Evolutionary conservation across 768 basidiomycete genomes (phyloP).

Genomic region (Tephrocybe rancida): DNA sequence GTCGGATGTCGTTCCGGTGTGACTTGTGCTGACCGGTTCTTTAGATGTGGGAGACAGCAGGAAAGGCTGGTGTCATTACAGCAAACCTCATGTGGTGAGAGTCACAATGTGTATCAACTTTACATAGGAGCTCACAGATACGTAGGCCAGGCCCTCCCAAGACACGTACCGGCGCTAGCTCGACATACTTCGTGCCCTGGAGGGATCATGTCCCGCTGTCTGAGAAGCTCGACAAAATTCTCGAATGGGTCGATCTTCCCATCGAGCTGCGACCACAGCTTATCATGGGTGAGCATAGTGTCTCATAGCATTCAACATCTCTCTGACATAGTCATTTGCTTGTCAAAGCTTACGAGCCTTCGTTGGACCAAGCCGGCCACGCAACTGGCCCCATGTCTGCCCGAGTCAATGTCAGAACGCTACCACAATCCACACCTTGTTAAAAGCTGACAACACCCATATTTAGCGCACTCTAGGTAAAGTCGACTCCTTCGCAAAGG

Average conservation of each 20-base stretch:
- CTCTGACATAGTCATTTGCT: slow-evolving; percentile 8
- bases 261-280: slow-evolving; percentile 73
- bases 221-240: slow-evolving; percentile 75
- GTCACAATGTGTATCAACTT: background rate
- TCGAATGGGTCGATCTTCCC: slow-evolving; percentile 83
- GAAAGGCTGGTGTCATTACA: slow-evolving; percentile 68
- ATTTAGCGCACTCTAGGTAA: slow-evolving; percentile 61
- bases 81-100: slow-evolving; percentile 93
- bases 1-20: slow-evolving; percentile 5
- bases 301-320: slow-evolving; percentile 14
- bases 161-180: slow-evolving; percentile 62
- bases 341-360: slow-evolving; percentile 76
- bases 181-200: slow-evolving; percentile 84
- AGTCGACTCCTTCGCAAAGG: slow-evolving; percentile 75
- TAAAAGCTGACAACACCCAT: slow-evolving; percentile 4
- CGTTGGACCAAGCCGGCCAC: slow-evolving; percentile 86
- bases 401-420: slow-evolving; percentile 62
- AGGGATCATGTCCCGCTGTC: slow-evolving; percentile 67
- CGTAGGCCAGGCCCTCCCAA: slow-evolving; percentile 81
- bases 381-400: slow-evolving; percentile 66
- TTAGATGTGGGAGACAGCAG: slow-evolving; percentile 91
- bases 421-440: background rate
- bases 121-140: background rate
- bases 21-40: background rate
- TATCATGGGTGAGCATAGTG: slow-evolving; percentile 56